These are phyloP conservation scores for Colletotrichum graminicola DNA, from an alignment of 2,329 filamentous ascomycete genomes.

Conservation along the genomic window DNA sequence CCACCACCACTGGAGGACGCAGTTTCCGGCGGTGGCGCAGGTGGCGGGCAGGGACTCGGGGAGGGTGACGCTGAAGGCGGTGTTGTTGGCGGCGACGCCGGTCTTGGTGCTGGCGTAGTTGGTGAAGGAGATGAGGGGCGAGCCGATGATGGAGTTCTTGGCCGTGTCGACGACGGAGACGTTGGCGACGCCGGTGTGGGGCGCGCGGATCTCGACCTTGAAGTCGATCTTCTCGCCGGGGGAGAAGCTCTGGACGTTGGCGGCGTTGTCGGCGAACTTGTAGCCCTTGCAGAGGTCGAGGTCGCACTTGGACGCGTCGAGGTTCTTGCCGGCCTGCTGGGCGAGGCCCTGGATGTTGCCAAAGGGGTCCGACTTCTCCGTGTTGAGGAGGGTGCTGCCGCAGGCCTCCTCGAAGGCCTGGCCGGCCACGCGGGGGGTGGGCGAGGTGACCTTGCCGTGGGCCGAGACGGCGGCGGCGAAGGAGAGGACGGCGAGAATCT, in stretches of 20 bases:
- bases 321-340: constrained; percentile 48
- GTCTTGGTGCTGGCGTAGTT: constrained; percentile 50
- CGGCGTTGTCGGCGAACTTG: constrained; percentile 49
- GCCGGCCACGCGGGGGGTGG: constrained; percentile 42
- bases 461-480: constrained; percentile 43
- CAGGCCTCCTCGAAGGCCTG: constrained; percentile 45
- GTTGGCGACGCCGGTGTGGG: constrained; percentile 55
- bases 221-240: constrained; percentile 54
- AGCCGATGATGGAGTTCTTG: constrained; percentile 61
- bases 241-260: constrained; percentile 46
- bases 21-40: constrained; percentile 63
- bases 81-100: constrained; percentile 43
- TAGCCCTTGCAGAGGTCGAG: constrained; percentile 54
- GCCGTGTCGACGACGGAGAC: constrained; percentile 62
- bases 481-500: constrained; percentile 42
- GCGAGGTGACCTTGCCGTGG: constrained; percentile 44
- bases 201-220: constrained; percentile 54
- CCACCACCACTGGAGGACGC: constrained; percentile 73
- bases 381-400: constrained; percentile 44
- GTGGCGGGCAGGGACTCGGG: constrained; percentile 59
- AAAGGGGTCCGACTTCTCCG: constrained; percentile 46
- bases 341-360: constrained; percentile 55
- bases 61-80: constrained; percentile 67
- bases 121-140: constrained; percentile 59
- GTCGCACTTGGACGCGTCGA: constrained; percentile 48